phyloP scores from a whole-genome alignment of 768 basidiomycete species.

The Cystofilobasidium ferigula region DNA sequence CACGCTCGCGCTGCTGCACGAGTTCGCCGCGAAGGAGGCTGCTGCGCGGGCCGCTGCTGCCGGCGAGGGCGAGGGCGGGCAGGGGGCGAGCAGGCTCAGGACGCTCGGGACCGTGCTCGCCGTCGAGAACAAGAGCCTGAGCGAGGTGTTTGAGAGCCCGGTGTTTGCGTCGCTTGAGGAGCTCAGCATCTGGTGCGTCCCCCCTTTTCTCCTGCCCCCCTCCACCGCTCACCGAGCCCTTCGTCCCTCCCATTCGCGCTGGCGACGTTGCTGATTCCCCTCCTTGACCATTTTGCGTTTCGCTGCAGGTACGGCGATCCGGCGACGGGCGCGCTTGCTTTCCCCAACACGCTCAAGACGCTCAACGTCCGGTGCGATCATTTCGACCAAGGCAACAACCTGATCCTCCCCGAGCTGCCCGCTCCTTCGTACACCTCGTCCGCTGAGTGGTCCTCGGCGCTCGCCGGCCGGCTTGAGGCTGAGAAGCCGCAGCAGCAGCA shows the following conservation, averaged over 20 bases:
- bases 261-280: neutral
- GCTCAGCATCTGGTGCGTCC: conserved; percentile 12
- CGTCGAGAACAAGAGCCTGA: neutral
- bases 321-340: neutral
- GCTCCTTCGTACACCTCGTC: neutral
- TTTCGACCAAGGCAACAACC: conserved; percentile 13
- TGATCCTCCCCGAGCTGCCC: neutral
- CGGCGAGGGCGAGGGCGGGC: neutral
- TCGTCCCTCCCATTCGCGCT: neutral
- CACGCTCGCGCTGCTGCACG: neutral
- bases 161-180: neutral
- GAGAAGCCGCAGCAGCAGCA: neutral
- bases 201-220: neutral
- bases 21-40: neutral
- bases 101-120: conserved; percentile 12
- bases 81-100: neutral
- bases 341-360: conserved; percentile 9
- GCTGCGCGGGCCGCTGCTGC: neutral
- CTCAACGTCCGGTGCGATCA: conserved; percentile 19
- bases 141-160: neutral
- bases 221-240: neutral
- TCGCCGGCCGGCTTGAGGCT: neutral
- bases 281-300: neutral
- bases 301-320: conserved; percentile 11
- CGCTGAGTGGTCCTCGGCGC: neutral